Conservation (phyloP, 768 basidiomycete genomes). For the Boletus sp. region DNA sequence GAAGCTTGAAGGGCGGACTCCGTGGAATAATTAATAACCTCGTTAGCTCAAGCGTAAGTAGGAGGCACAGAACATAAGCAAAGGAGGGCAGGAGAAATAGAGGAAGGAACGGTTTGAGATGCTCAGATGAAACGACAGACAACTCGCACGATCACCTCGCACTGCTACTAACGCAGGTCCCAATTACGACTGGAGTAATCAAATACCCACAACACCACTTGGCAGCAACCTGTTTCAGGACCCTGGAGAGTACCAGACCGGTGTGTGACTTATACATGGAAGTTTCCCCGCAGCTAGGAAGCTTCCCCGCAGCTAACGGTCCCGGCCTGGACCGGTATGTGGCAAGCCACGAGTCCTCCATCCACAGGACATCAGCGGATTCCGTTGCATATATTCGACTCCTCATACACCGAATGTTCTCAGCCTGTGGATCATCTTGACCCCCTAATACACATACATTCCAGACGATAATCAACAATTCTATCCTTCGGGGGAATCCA, state of each 20-base stretch:
- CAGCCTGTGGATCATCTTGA: not conserved
- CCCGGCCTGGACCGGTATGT: not conserved
- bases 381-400: not conserved
- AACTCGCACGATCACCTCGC: too few species aligned
- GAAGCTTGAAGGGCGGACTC: too few species aligned
- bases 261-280: not conserved
- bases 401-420: not conserved
- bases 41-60: too few species aligned
- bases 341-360: not conserved
- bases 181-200: not conserved
- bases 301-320: constrained; percentile 8
- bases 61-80: too few species aligned
- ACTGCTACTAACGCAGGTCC: too few species aligned
- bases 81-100: too few species aligned
- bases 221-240: not conserved
- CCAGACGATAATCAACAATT: not conserved
- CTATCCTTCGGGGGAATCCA: not conserved
- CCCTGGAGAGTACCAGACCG: not conserved
- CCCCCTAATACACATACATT: not conserved
- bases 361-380: not conserved
- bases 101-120: too few species aligned
- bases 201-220: not conserved
- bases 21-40: too few species aligned
- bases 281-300: constrained; percentile 6
- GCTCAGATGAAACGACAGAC: too few species aligned